phyloP scores from a whole-genome alignment of 2,329 filamentous ascomycete species.

The Exophiala spinifera region DNA sequence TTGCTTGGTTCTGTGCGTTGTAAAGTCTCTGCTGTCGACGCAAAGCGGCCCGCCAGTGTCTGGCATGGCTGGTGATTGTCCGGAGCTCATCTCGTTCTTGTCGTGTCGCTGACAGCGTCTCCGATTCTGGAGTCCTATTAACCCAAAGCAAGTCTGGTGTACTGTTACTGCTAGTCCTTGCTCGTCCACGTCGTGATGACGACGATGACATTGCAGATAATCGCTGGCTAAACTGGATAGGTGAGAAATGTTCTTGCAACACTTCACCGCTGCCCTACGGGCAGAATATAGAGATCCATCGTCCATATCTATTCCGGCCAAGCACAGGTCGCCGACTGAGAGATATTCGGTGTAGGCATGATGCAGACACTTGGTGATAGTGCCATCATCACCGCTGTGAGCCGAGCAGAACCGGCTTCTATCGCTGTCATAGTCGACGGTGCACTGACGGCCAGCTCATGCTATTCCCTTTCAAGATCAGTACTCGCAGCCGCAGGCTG shows the following conservation, averaged over 20 bases:
- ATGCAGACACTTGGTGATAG: not conserved
- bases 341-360: not conserved
- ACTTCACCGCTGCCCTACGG: not conserved
- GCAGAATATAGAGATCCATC: not conserved
- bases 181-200: conserved; percentile 9
- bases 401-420: not conserved
- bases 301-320: conserved; percentile 2
- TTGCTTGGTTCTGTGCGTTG: conserved; percentile 15
- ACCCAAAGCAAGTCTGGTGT: conserved; percentile 24
- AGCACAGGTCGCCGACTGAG: not conserved
- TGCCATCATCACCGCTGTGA: too few relatives aligned
- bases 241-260: not conserved
- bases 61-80: conserved; percentile 23
- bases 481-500: too few relatives aligned
- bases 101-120: conserved; percentile 16
- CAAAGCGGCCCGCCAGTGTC: conserved; percentile 19
- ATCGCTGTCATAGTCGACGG: not conserved
- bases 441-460: not conserved
- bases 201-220: conserved; percentile 8
- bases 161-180: conserved; percentile 2
- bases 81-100: conserved; percentile 21
- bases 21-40: conserved; percentile 21
- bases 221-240: not conserved
- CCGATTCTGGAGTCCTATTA: conserved; percentile 21
- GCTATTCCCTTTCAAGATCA: too few relatives aligned